Evolutionary conservation across 805 yeast genomes (phyloP).

Genomic region (Saccharomycopsis sp.): DNA sequence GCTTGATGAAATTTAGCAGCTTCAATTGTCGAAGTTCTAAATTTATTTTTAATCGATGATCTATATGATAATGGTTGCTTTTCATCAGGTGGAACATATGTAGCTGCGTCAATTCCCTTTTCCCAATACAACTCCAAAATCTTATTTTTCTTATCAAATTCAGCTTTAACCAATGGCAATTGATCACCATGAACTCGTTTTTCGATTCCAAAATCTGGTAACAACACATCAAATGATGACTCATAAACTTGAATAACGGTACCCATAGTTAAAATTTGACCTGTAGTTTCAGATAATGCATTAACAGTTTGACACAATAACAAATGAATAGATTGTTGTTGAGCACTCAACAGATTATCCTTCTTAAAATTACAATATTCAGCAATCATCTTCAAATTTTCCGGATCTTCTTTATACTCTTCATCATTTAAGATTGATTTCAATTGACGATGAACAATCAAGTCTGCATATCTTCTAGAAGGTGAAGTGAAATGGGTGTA

Average conservation of each 20-base stretch:
- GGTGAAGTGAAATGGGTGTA: conserved; percentile 96
- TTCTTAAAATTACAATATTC: conserved; percentile 94
- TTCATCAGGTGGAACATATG: conserved; percentile 88
- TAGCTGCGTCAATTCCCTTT: conserved; percentile 84
- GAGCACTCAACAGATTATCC: conserved; percentile 89
- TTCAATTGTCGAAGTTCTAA: conserved; percentile 60
- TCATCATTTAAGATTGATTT: conserved; percentile 48
- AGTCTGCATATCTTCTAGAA: conserved; percentile 83
- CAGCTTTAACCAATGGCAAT: conserved; percentile 86
- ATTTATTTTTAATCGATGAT: conserved; percentile 70
- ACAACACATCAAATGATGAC: conserved; percentile 86
- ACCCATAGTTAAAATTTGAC: conserved; percentile 79
- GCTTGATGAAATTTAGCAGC: conserved; percentile 54
- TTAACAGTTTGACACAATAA: conserved; percentile 77
- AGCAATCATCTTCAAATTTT: conserved; percentile 69
- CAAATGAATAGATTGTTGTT: conserved; percentile 89
- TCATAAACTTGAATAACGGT: conserved; percentile 90
- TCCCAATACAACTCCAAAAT: conserved; percentile 87
- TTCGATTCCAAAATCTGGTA: conserved; percentile 92
- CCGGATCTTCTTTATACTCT: conserved; percentile 46
- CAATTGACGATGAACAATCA: conserved; percentile 87
- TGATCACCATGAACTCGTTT: conserved; percentile 97
- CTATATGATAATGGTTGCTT: conserved; percentile 69
- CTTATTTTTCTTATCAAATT: conserved; percentile 65
- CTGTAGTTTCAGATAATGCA: conserved; percentile 62